These are phyloP conservation scores for Rhizopogon vinicolor DNA, from an alignment of 768 basidiomycete species.

Conservation along the genomic window DNA sequence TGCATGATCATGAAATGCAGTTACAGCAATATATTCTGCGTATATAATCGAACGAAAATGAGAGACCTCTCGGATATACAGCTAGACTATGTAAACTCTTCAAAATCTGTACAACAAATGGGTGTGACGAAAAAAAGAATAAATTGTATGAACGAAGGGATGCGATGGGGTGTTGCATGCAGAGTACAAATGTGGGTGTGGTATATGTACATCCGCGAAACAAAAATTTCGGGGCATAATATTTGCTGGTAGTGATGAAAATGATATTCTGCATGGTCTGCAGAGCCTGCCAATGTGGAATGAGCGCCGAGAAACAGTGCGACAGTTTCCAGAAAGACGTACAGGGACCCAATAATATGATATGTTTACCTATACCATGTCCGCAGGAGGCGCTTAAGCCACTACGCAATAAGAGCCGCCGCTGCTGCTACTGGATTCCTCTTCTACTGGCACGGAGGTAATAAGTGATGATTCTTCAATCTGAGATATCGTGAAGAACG, in stretches of 20 bases:
- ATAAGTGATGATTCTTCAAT: conserved; percentile 1
- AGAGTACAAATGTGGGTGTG: conserved; percentile 1
- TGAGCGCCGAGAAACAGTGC: neutral
- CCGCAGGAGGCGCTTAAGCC: neutral
- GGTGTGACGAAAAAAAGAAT: neutral
- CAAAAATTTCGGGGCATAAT: conserved; percentile 1
- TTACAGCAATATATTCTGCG: neutral
- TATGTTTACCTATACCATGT: neutral
- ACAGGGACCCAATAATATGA: neutral
- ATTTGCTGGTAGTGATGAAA: neutral
- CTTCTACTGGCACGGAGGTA: conserved; percentile 2
- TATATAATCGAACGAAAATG: neutral
- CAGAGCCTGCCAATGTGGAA: neutral
- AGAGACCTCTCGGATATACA: neutral
- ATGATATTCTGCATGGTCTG: neutral
- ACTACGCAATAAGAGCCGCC: conserved; percentile 5
- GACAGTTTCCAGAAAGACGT: neutral
- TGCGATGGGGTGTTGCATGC: conserved; percentile 1
- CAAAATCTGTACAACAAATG: neutral
- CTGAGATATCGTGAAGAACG: conserved; percentile 1
- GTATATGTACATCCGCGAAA: conserved; percentile 4
- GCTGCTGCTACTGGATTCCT: conserved; percentile 1
- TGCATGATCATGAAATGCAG: neutral
- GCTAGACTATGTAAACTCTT: neutral
- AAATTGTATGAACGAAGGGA: conserved; percentile 2